Evolutionary conservation across 805 yeast species (phyloP).

Genomic region (Ogataea henricii): DNA sequence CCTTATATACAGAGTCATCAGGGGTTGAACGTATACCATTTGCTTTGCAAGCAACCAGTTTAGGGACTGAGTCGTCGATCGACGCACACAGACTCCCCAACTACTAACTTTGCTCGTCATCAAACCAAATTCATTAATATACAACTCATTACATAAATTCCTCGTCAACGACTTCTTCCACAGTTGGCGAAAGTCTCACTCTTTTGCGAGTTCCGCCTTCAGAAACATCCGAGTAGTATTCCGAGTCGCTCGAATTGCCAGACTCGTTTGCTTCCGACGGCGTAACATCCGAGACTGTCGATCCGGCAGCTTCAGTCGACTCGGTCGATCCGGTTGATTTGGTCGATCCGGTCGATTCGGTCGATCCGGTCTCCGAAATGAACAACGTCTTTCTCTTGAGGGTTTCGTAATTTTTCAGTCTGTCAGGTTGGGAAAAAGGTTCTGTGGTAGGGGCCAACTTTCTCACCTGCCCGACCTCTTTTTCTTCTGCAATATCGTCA

Average conservation of each 20-base stretch:
- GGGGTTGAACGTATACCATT: too few relatives aligned
- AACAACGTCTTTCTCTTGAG: conserved; percentile 27
- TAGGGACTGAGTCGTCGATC: too few relatives aligned
- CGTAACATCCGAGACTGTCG: conserved; percentile 9
- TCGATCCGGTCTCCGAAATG: too few relatives aligned
- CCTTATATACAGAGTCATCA: too few relatives aligned
- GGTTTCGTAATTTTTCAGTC: conserved; percentile 31
- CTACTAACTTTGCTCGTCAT: too few relatives aligned
- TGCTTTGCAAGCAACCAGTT: too few relatives aligned
- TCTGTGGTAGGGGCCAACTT: too few relatives aligned
- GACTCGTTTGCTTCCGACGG: not conserved
- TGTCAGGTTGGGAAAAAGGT: too few relatives aligned
- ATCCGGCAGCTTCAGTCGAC: too few relatives aligned
- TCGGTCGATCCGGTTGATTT: too few relatives aligned
- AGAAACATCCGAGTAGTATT: conserved; percentile 8
- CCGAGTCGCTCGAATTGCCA: conserved; percentile 1
- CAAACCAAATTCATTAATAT: not conserved
- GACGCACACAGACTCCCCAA: too few relatives aligned
- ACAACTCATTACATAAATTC: conserved; percentile 16
- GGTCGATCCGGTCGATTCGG: too few relatives aligned
- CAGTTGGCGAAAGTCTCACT: conserved; percentile 18
- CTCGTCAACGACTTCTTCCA: conserved; percentile 26
- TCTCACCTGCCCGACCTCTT: not conserved
- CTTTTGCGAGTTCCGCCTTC: conserved; percentile 9
- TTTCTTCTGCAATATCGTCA: not conserved